These are phyloP conservation scores for Plectosphaerella sp. DNA, from an alignment of 2,329 filamentous ascomycete species.

Conservation along the genomic window DNA sequence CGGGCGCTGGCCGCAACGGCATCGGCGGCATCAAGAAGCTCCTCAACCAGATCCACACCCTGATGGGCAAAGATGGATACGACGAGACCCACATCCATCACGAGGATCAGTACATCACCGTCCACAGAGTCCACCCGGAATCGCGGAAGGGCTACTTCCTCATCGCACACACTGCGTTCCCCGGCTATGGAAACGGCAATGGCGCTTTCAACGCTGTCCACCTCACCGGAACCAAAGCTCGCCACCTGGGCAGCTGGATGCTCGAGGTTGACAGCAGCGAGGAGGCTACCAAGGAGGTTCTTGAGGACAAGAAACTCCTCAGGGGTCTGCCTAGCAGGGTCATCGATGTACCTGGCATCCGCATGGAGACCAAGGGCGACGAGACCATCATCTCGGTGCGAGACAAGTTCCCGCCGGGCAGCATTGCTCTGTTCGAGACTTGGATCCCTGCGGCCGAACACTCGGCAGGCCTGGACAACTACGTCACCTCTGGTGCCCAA, in stretches of 20 bases:
- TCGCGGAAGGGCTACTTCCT: conserved; percentile 92
- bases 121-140: conserved; percentile 89
- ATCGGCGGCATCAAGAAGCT: conserved; percentile 90
- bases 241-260: conserved; percentile 85
- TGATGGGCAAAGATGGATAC: conserved; percentile 94
- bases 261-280: conserved; percentile 80
- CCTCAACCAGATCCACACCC: conserved; percentile 87
- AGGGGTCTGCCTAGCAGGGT: conserved; percentile 82
- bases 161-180: conserved; percentile 93
- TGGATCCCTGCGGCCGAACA: conserved; percentile 90
- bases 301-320: conserved; percentile 67
- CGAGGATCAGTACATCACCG: conserved; percentile 92
- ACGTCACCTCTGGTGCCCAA: conserved; percentile 76
- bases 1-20: conserved; percentile 70
- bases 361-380: conserved; percentile 65
- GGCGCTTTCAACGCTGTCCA: conserved; percentile 75
- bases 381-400: conserved; percentile 78
- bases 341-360: conserved; percentile 67
- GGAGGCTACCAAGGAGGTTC: conserved; percentile 59
- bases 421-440: conserved; percentile 92
- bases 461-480: conserved; percentile 76
- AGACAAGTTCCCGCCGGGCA: conserved; percentile 84
- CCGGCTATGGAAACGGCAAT: conserved; percentile 81
- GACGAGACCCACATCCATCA: conserved; percentile 96
- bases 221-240: conserved; percentile 78